These are phyloP conservation scores for Cubamyces sp. DNA, from an alignment of 768 basidiomycete genomes.

Conservation along the genomic window DNA sequence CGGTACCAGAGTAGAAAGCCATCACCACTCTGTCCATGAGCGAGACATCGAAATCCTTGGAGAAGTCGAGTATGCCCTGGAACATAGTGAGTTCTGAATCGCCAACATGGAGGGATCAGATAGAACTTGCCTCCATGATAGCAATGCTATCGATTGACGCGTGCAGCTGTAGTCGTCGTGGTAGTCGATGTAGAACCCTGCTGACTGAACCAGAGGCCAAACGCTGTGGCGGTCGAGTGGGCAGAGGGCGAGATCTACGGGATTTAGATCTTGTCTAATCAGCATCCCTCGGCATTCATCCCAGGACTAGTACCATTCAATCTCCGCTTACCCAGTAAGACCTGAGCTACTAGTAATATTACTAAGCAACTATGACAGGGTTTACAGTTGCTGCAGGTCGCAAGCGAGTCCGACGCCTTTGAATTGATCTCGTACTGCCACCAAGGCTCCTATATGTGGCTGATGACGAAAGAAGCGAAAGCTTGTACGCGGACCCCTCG, in stretches of 20 bases:
- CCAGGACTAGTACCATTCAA: not conserved
- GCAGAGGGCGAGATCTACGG: conserved; percentile 35
- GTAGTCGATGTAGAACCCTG: conserved; percentile 29
- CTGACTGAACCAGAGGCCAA: conserved; percentile 25
- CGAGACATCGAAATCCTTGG: conserved; percentile 88
- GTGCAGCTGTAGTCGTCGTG: conserved; percentile 27
- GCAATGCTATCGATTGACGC: conserved; percentile 30
- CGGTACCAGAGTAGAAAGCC: conserved; percentile 86
- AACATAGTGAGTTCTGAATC: conserved; percentile 9
- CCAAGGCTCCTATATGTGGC: not conserved
- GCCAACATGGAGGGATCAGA: not conserved
- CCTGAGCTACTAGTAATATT: not conserved
- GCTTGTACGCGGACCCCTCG: too few relatives aligned
- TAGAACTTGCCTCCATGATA: conserved; percentile 45
- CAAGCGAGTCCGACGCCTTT: conserved; percentile 4
- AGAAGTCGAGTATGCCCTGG: conserved; percentile 91
- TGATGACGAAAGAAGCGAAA: too few relatives aligned
- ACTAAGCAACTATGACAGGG: conserved; percentile 4
- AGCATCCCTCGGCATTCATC: conserved; percentile 12
- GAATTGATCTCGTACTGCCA: conserved; percentile 17
- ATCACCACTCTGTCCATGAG: conserved; percentile 94
- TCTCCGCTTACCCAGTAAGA: conserved; percentile 14
- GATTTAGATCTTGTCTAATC: conserved; percentile 28
- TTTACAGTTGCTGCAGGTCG: not conserved
- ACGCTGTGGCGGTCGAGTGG: conserved; percentile 33